A percentile compares a stretch with the other conserved stretches of the same genome.
phyloP scores from a whole-genome alignment of 495 filamentous ascomycete genomes.

The Corynascus novoguineensis region DNA sequence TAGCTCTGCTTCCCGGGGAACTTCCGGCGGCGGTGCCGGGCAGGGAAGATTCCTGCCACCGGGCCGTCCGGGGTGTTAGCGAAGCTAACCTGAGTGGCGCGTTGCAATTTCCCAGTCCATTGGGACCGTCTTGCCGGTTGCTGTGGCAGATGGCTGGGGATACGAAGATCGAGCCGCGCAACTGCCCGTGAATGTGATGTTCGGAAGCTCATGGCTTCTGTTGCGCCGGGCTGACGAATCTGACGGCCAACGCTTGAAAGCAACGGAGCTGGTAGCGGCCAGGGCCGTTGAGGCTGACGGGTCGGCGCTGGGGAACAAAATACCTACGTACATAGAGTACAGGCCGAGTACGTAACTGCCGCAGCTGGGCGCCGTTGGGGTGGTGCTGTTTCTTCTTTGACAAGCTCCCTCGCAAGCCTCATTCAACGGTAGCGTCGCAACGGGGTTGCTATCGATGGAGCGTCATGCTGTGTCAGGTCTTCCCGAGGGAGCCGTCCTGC shows the following conservation, averaged over 20 bases:
- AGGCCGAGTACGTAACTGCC: no score
- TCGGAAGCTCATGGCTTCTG: neutral
- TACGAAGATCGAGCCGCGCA: neutral
- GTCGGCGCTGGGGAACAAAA: no score
- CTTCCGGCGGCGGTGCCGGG: conserved; percentile 4
- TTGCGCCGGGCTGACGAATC: conserved; percentile 1
- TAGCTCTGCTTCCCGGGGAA: neutral
- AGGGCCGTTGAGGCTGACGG: conserved; percentile 3
- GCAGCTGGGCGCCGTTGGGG: neutral
- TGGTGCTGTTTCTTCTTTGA: neutral
- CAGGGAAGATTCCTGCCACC: conserved; percentile 5
- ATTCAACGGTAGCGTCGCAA: neutral
- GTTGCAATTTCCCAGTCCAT: conserved; percentile 10
- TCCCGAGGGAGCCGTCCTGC: neutral
- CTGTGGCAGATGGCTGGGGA: neutral
- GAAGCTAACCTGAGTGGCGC: conserved; percentile 4
- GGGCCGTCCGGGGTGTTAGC: neutral
- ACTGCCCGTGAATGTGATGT: neutral
- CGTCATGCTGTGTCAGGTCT: neutral
- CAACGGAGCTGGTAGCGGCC: neutral
- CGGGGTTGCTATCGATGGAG: neutral
- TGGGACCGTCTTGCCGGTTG: conserved; percentile 9
- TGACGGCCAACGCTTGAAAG: neutral
- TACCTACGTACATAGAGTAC: no score
- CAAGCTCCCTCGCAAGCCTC: neutral